A percentile compares a stretch with the other conserved stretches of the same genome.
Evolutionary conservation across 148 eudicot genomes (phyloP).

Genomic region (Selenicereus undatus): DNA sequence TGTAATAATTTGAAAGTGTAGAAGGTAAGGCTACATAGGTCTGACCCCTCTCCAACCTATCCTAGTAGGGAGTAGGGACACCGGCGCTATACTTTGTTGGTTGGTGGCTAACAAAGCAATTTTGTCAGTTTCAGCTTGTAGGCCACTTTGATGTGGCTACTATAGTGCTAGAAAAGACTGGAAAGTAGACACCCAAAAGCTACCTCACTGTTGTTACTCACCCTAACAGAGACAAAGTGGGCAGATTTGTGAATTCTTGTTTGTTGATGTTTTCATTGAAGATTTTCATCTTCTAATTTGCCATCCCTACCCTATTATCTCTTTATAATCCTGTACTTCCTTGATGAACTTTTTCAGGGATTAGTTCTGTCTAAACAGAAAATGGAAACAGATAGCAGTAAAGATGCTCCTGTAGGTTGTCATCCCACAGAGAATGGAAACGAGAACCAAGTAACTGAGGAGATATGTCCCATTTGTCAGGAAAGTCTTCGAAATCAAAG

Average conservation of each 20-base stretch:
- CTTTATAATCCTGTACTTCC: neutral
- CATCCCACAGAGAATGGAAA: slow-evolving; percentile 23
- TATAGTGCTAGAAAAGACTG: no score
- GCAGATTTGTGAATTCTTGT: neutral
- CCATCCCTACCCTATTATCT: no score
- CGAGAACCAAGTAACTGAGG: slow-evolving; percentile 36
- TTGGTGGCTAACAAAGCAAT: no score
- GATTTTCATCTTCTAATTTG: neutral
- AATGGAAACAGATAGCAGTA: slow-evolving; percentile 22
- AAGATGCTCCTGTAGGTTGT: slow-evolving; percentile 18
- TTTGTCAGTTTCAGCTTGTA: no score
- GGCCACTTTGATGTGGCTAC: no score
- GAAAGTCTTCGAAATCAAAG: slow-evolving; percentile 71
- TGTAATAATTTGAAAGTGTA: no score
- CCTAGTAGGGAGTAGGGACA: no score
- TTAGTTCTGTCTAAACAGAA: slow-evolving; percentile 59
- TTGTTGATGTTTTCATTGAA: neutral
- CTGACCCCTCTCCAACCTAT: no score
- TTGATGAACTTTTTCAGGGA: slow-evolving; percentile 42
- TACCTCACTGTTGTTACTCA: no score
- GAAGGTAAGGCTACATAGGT: no score
- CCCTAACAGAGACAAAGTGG: neutral
- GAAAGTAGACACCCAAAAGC: no score
- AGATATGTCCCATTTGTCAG: slow-evolving; percentile 87
- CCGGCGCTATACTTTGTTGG: no score